Base-by-base conservation (phyloP, 345 rosid genomes). In the Aquilaria malaccensis region DNA sequence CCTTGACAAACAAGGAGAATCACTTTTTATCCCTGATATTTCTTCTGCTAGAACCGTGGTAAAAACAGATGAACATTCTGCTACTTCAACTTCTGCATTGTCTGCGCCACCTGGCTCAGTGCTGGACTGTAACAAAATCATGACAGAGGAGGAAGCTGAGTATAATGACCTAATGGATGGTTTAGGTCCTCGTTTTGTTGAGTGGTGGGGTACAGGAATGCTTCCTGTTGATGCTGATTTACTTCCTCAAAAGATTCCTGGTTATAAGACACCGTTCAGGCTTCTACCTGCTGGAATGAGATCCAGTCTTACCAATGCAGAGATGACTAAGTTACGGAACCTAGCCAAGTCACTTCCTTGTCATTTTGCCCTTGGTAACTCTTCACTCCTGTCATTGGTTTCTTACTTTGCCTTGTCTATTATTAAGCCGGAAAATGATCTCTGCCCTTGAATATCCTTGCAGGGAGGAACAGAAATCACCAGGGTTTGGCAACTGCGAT, bases 161-260 rank as follows among this genome's bases (percentile, higher is more conserved):
- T 88, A 65, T 73, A 80, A 85, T 68, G 68, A 64, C 55, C 67
- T 95, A 58, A 66, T 95, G 61, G 99, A 95, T 71, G 83, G 88
- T 71, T 79, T 95, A 65, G 99, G 99, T 41, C 88, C 95, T 64
- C 93, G 96, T 55, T 95, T 91, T 61, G 85, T 83, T 13, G 99
- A 85, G 72, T 91, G 93, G 91, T 95, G 99, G 99, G 99, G 99
- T 51, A 95, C 97, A 12, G 99, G 99, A 61, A 73, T 95, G 33
- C 87, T 91, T 58, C 99, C 97, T 1, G 96, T 95, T 60, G 87
- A 95, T 80, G 99, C 97, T 22, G 97, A 91, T 79, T 75, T 83
- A 52, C 95, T 95, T 72, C 94, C 96, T 72, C 80, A 74, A 51
- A 85, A 79, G 56, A 60, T 95, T 81, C 83, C 91, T 41, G 94